These are phyloP conservation scores for Ceratocystis eucalypticola DNA, from an alignment of 2,329 filamentous ascomycete species.

Conservation along the genomic window DNA sequence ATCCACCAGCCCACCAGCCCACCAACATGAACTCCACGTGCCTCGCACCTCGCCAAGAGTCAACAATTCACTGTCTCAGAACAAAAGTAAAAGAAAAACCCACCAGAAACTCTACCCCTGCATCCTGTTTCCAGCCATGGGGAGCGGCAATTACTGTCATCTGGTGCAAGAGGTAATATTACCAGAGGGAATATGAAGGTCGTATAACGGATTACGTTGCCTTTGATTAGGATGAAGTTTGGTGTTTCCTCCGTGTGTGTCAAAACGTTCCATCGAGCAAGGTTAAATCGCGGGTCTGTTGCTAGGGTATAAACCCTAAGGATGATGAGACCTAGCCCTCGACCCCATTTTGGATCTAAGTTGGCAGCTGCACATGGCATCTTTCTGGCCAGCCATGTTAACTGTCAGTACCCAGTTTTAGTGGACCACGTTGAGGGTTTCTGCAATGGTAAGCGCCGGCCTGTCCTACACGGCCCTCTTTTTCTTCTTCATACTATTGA, in stretches of 20 bases:
- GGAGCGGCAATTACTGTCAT: background rate
- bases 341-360: background rate
- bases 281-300: background rate
- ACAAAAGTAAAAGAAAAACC: too few relatives aligned
- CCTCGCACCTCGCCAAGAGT: too few relatives aligned
- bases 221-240: background rate
- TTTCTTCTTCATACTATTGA: too few relatives aligned
- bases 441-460: too few relatives aligned
- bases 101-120: background rate
- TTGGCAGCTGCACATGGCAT: too few relatives aligned
- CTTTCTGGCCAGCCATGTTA: too few relatives aligned
- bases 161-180: background rate
- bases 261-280: background rate
- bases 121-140: background rate
- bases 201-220: background rate
- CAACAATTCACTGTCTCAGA: too few relatives aligned
- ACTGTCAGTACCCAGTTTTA: too few relatives aligned
- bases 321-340: background rate
- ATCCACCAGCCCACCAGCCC: too few relatives aligned
- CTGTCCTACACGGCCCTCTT: too few relatives aligned
- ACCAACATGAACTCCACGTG: background rate
- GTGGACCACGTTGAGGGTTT: too few relatives aligned
- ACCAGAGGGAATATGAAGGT: too few relatives aligned
- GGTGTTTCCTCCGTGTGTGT: constrained; percentile 5
- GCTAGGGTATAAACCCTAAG: background rate